Conservation (phyloP, 441 rosid species). For the Gossypium gossypioides region DNA sequence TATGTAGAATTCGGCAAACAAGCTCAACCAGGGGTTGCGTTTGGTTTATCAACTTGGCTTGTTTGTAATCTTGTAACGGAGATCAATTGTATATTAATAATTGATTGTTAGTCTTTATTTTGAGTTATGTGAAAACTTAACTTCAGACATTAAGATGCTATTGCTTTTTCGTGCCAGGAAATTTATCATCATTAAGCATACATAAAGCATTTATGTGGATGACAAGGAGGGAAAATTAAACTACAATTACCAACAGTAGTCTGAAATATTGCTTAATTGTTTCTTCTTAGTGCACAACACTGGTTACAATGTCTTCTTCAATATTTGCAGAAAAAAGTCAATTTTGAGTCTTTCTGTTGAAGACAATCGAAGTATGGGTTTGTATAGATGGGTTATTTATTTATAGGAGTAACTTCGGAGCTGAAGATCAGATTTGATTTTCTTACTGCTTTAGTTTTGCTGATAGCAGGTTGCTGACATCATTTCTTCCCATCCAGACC, state of each 20-base stretch:
- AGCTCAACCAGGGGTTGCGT: not conserved
- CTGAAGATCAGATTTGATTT: slow-evolving; percentile 1
- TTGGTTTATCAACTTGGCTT: not conserved
- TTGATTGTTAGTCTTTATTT: not conserved
- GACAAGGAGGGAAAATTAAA: slow-evolving; percentile 1
- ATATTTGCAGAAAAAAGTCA: not conserved
- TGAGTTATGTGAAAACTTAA: not conserved
- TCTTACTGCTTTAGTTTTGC: slow-evolving; percentile 9
- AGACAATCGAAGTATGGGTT: not conserved
- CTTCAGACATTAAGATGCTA: not conserved
- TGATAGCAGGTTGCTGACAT: slow-evolving; percentile 45
- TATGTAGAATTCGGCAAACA: not conserved
- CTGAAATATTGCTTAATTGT: not conserved
- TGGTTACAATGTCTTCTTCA: not conserved
- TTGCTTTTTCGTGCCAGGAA: not conserved
- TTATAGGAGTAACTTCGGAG: slow-evolving; percentile 1
- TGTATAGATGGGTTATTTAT: not conserved
- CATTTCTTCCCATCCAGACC: slow-evolving; percentile 55
- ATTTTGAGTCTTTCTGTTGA: not conserved
- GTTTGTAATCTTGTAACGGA: not conserved
- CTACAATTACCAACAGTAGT: not conserved
- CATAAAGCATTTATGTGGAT: not conserved
- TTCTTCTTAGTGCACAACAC: not conserved
- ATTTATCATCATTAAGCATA: not conserved
- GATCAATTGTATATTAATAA: not conserved